Evolutionary conservation across 768 basidiomycete species (phyloP), one percentile per base, ranked within the genome.

Genomic region (Leccinum boreale): DNA sequence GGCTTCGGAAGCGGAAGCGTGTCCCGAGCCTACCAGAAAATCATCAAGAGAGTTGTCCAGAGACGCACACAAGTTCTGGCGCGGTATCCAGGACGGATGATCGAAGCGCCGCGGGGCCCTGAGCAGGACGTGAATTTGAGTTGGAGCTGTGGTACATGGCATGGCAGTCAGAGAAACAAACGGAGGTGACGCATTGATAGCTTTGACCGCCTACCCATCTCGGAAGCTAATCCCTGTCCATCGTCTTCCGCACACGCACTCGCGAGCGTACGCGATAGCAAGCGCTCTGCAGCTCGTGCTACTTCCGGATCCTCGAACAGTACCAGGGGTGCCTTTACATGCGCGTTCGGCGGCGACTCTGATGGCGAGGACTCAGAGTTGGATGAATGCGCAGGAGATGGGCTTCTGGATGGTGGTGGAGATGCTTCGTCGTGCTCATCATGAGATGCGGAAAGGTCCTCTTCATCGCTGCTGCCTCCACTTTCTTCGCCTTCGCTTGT

Each of bases 41-140:
- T 69, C 66, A 1, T 64, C 60, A 17, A 80, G 67, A 51, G 62
- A 62, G 10, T 51, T 58, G n/a, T 81, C 77, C 39, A 81, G 63
- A 3, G 76, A 66, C 11, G 67, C 46, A 33, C 71, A 71, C 19
- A 75, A 57, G 55, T 75, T 78, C 65, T 81, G 81, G 7, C 77
- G 74, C 4, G 80, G 80, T 33, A 74, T 65, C 80, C 81, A 81
- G 7, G 73, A 70, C 3, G 80, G 75, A 55, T 81, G 80, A 8
- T 64, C 60, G 62, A 81, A 81, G 14, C 79, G 71, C 5, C 81
- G 70, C 1, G 80, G 80, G 0, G 80, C 80, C 47, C 77, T 77
- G 21, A 81, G 71, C 11, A 79, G 67, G 48, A 82, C 62, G 28
- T 82, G 79, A 1, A 73, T 79, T 44, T 80, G 79, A 0, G 81